Percentiles rank a stretch among this genome's conserved stretches.
phyloP scores from a whole-genome alignment of 1,139 yeast genomes.

The Kurtzmaniella natalensis region DNA sequence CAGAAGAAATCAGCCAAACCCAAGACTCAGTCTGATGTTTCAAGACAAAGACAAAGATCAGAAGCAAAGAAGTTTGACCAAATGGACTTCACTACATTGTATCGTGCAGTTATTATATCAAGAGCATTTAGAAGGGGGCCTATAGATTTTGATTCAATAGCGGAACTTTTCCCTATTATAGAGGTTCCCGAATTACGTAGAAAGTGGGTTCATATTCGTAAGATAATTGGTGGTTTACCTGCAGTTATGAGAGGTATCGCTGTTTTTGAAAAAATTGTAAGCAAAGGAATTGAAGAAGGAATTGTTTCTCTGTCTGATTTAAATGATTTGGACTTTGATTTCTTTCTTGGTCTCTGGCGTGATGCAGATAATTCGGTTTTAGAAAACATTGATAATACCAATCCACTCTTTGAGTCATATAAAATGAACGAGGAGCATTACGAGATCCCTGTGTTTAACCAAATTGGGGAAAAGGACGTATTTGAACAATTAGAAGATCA shows the following conservation, averaged over 20 bases:
- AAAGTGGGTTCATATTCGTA: constrained; percentile 61
- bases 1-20: not conserved
- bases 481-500: constrained; percentile 38
- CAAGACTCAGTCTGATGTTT: not conserved
- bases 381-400: constrained; percentile 25
- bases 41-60: constrained; percentile 13
- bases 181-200: constrained; percentile 39
- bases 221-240: constrained; percentile 48
- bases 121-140: constrained; percentile 46
- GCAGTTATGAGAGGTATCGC: constrained; percentile 50
- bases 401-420: constrained; percentile 28
- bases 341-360: constrained; percentile 56
- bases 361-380: constrained; percentile 38
- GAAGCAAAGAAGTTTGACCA: constrained; percentile 28
- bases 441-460: constrained; percentile 14
- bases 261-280: constrained; percentile 56
- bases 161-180: constrained; percentile 37
- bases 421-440: constrained; percentile 28
- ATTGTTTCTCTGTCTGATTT: constrained; percentile 41
- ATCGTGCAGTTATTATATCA: constrained; percentile 59
- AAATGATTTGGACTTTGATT: constrained; percentile 42
- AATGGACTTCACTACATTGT: constrained; percentile 46
- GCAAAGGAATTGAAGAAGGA: constrained; percentile 49
- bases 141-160: constrained; percentile 59
- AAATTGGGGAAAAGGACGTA: constrained; percentile 21